Percentiles rank a stretch among this genome's conserved stretches.
These are phyloP conservation scores for Agaricus sinodeliciosus DNA, from an alignment of 768 basidiomycete genomes.

Conservation along the genomic window DNA sequence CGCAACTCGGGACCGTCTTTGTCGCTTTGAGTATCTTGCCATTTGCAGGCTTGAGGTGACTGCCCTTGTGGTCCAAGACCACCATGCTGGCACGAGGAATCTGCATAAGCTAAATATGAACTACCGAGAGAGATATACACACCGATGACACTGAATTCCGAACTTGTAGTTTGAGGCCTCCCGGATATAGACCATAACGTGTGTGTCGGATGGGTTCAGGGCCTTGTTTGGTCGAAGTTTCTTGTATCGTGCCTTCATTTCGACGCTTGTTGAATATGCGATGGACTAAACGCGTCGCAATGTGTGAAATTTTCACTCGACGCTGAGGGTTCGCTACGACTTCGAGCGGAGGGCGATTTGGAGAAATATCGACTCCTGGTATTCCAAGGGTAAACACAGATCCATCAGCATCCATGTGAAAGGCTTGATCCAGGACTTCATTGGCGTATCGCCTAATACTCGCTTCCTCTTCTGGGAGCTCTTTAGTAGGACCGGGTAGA, in stretches of 20 bases:
- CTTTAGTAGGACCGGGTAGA: not conserved
- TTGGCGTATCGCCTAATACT: slow-evolving; percentile 3
- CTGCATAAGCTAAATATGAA: not conserved
- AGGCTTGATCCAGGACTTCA: slow-evolving; percentile 3
- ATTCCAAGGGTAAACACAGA: not conserved
- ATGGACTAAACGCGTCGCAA: not conserved
- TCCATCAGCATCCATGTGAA: not conserved
- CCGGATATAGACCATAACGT: not conserved
- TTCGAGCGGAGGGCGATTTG: not conserved
- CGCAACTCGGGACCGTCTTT: not conserved
- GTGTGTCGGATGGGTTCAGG: not conserved
- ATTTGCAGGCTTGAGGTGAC: not conserved
- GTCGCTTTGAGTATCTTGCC: not conserved
- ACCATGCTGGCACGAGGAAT: not conserved
- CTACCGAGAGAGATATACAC: not conserved
- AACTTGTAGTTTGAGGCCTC: not conserved
- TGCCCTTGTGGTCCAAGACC: not conserved
- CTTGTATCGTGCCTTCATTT: not conserved
- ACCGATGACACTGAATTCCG: not conserved
- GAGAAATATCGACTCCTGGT: not conserved
- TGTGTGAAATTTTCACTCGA: not conserved
- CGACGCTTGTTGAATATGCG: not conserved
- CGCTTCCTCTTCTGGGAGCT: not conserved
- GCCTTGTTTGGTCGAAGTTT: not conserved
- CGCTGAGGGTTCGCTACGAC: not conserved